These are phyloP conservation scores for Thielaviopsis populi DNA, from an alignment of 2,329 filamentous ascomycete species.

Conservation along the genomic window DNA sequence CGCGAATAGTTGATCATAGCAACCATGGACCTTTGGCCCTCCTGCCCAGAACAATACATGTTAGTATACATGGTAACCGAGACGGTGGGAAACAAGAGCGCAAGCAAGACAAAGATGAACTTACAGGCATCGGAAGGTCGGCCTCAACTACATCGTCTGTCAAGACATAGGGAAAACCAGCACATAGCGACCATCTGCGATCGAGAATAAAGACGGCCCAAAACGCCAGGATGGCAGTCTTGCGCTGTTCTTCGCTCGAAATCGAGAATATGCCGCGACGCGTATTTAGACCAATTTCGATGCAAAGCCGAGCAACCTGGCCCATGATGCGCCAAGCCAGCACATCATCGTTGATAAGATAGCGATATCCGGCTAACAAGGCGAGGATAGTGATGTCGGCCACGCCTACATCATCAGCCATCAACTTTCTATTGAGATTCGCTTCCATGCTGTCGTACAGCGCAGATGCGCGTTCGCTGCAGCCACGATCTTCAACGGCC, in stretches of 20 bases:
- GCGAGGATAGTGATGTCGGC: slow-evolving; percentile 36
- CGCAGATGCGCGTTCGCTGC: slow-evolving; percentile 56
- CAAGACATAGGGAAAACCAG: slow-evolving; percentile 70
- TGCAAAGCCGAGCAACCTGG: slow-evolving; percentile 61
- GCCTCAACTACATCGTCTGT: slow-evolving; percentile 78
- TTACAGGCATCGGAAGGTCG: slow-evolving; percentile 62
- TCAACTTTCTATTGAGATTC: slow-evolving; percentile 50
- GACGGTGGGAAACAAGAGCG: not conserved
- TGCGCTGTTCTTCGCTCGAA: slow-evolving; percentile 50
- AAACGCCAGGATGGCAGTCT: slow-evolving; percentile 56
- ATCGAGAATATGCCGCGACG: slow-evolving; percentile 58
- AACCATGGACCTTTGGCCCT: slow-evolving; percentile 53
- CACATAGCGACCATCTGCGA: slow-evolving; percentile 77
- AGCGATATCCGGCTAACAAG: slow-evolving; percentile 53
- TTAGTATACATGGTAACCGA: slow-evolving; percentile 17
- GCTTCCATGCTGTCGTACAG: slow-evolving; percentile 65
- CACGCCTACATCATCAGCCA: slow-evolving; percentile 37
- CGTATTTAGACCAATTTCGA: slow-evolving; percentile 72
- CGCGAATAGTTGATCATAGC: slow-evolving; percentile 76
- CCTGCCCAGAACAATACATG: slow-evolving; percentile 22
- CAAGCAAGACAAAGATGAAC: slow-evolving; percentile 20
- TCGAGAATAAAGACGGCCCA: slow-evolving; percentile 82
- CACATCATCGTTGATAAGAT: slow-evolving; percentile 71
- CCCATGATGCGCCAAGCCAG: slow-evolving; percentile 80
- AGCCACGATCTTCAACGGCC: slow-evolving; percentile 62